A percentile compares a stretch with the other conserved stretches of the same genome.
Evolutionary conservation across 495 filamentous ascomycete genomes (phyloP).

Genomic region (Annulohypoxylon stygium): DNA sequence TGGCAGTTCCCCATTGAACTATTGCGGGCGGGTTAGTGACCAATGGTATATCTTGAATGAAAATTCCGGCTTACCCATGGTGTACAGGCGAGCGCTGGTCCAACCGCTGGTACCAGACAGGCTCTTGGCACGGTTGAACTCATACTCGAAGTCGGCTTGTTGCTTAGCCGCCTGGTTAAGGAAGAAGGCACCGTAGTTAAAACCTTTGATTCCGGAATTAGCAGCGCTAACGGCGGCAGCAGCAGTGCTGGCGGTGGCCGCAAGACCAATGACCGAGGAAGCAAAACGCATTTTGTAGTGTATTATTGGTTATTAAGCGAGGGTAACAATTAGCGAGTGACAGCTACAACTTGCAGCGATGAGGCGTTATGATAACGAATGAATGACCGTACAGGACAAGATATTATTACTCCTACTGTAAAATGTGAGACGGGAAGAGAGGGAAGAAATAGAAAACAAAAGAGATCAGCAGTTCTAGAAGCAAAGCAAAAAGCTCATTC

Average conservation of each 20-base stretch:
- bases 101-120: constrained; percentile 76
- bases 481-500: constrained; percentile 26
- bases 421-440: constrained; percentile 3
- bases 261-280: constrained; percentile 51
- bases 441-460: constrained; percentile 34
- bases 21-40: constrained; percentile 9
- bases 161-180: constrained; percentile 70
- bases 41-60: neutral
- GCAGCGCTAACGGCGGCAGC: constrained; percentile 45
- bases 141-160: constrained; percentile 71
- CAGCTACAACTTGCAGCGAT: constrained; percentile 36
- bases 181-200: constrained; percentile 79
- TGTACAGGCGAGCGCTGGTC: constrained; percentile 69
- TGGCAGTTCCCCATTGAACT: constrained; percentile 66
- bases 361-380: constrained; percentile 27
- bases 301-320: constrained; percentile 46
- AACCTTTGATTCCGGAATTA: constrained; percentile 70
- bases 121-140: constrained; percentile 76
- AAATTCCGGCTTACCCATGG: constrained; percentile 53
- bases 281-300: constrained; percentile 53
- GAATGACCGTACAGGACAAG: constrained; percentile 22
- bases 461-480: constrained; percentile 46
- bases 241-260: constrained; percentile 47
- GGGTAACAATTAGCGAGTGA: constrained; percentile 44
- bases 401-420: constrained; percentile 18